Conservation (phyloP, 2,329 filamentous ascomycete genomes). For the Hypomyces perniciosus region DNA sequence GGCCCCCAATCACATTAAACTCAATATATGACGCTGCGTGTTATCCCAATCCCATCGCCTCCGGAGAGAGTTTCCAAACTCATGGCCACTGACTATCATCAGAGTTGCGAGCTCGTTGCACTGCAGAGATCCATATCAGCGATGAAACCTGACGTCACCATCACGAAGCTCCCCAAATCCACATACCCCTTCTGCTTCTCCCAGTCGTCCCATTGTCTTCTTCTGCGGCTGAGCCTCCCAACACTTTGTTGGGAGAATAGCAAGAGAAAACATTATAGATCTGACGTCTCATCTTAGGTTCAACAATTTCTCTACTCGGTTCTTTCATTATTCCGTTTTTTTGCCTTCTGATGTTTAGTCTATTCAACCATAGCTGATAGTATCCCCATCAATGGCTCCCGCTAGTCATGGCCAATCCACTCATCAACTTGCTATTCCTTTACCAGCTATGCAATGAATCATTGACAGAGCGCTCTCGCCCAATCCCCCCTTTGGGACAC, state of each 20-base stretch:
- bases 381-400: slow-evolving; percentile 3
- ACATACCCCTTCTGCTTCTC: neutral
- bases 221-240: neutral
- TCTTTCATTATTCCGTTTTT: neutral
- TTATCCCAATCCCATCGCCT: neutral
- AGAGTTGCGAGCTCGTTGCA: slow-evolving; percentile 8
- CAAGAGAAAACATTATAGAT: neutral
- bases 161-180: neutral
- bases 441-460: slow-evolving; percentile 62
- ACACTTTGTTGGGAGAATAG: neutral
- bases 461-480: slow-evolving; percentile 63
- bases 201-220: too few species aligned
- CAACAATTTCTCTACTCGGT: neutral
- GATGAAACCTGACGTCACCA: slow-evolving; percentile 24
- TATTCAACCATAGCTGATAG: too few species aligned
- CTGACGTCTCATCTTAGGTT: too few species aligned
- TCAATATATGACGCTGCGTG: neutral
- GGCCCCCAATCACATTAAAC: slow-evolving; percentile 9
- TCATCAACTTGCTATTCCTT: slow-evolving; percentile 52
- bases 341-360: too few species aligned
- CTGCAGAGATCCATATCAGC: neutral
- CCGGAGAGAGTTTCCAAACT: neutral
- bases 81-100: slow-evolving; percentile 3
- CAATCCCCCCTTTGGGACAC: slow-evolving; percentile 54
- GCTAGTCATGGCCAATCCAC: slow-evolving; percentile 28